Evolutionary conservation across 140 eudicot species (phyloP), one percentile per base, ranked within the genome.

Genomic region (Bidens hawaiensis): DNA sequence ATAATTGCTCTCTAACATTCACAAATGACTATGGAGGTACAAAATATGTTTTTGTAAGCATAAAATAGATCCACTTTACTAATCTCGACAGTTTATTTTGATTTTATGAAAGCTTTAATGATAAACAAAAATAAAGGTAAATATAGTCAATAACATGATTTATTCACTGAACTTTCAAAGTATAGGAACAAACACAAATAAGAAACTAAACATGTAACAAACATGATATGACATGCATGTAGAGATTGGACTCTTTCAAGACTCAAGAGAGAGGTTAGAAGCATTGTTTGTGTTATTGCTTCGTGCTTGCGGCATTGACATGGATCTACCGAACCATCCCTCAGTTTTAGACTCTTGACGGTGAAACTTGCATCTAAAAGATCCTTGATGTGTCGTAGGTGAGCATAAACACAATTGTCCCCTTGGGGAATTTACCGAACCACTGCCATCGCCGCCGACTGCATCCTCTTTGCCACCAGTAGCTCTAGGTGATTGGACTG

Each of bases 331-430:
- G 42, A 81, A 76, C 83, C 75, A 78, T 1, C 80, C 64, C 1
- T 23, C 50, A 1, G 68, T 42, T 4, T 64, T 69, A 0, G 75
- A 55, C 15, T 31, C 68, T 23, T 82, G 74, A 8, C 96, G 84
- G 43, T 87, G 96, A 70, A 78, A 81, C 71, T 80, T 82, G 74
- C 96, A 87, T 69, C 96, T 64, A 50, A 88, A 84, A 5, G 96
- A 88, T 0, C 96, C 96, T 34, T 77, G 79, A 73, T 88, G 96
- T 0, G 87, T 88, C 5, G 96, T 88, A 5, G 96, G 96, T 2
- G 96, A 88, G 15, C 96, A 88, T 65, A 87, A 43, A 51, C 96
- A 87, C 54, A 76, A 69, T 9, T 66, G 77, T 4, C 80, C 88
- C 53, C 48, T 71, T 0, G 86, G 85, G 0, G 81, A 75, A 13